These are phyloP conservation scores for Hyaloscypha hepaticicola DNA, from an alignment of 495 filamentous ascomycete species.

Conservation along the genomic window DNA sequence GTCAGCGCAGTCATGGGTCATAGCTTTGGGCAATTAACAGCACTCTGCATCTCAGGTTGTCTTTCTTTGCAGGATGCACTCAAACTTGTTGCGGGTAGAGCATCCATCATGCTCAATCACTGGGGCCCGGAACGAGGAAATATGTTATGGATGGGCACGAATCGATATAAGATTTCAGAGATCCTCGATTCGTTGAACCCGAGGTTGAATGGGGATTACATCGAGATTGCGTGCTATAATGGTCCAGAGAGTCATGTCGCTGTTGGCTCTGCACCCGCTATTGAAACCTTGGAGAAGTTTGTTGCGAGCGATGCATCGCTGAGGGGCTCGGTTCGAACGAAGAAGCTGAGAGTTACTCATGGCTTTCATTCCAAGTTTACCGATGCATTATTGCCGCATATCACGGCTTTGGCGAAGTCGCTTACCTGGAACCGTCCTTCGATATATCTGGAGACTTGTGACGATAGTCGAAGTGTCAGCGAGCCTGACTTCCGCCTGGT, in stretches of 20 bases:
- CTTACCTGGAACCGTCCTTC: conserved; percentile 31
- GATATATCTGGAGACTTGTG: not conserved
- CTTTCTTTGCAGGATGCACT: conserved; percentile 29
- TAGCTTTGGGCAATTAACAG: conserved; percentile 14
- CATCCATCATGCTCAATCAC: conserved; percentile 40
- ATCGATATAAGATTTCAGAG: not conserved
- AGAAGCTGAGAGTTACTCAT: conserved; percentile 41
- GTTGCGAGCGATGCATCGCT: conserved; percentile 12
- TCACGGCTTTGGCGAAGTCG: conserved; percentile 29
- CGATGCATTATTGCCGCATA: conserved; percentile 36
- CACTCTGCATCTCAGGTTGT: conserved; percentile 8
- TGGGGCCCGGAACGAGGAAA: conserved; percentile 50
- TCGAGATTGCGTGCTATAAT: conserved; percentile 47
- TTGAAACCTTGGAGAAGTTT: conserved; percentile 26
- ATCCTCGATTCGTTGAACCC: not conserved
- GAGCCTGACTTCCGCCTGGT: not conserved
- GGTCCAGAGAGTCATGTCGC: conserved; percentile 36
- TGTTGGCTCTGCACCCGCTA: conserved; percentile 31
- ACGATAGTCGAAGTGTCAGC: no score
- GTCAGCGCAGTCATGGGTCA: conserved; percentile 5
- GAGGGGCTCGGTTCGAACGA: conserved; percentile 14
- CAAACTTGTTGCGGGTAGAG: conserved; percentile 43
- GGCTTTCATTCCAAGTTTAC: conserved; percentile 46
- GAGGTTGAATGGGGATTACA: conserved; percentile 22
- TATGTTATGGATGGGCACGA: conserved; percentile 41